These are phyloP conservation scores for Aureobasidium sp. DNA, from an alignment of 2,329 filamentous ascomycete genomes.

Conservation along the genomic window DNA sequence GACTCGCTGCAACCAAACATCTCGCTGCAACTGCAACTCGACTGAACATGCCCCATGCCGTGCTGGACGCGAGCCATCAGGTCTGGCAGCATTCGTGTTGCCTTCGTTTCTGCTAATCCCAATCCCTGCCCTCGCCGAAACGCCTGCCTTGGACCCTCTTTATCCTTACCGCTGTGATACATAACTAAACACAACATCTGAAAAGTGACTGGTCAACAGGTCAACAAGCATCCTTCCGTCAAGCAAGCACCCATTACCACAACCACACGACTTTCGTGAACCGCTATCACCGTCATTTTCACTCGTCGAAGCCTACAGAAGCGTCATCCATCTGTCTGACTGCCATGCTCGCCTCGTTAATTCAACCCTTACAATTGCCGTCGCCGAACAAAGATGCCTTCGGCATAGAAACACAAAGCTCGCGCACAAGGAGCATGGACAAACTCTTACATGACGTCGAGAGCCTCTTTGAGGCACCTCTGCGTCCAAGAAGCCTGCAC, in stretches of 20 bases:
- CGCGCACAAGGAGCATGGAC: conserved; percentile 35
- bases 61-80: conserved; percentile 9
- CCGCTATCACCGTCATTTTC: neutral
- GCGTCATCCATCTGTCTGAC: conserved; percentile 15
- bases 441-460: conserved; percentile 40
- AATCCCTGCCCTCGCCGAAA: neutral
- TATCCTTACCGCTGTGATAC: conserved; percentile 6
- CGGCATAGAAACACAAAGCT: neutral
- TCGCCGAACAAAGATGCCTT: conserved; percentile 12
- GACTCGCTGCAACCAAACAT: conserved; percentile 8
- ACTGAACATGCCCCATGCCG: conserved; percentile 7
- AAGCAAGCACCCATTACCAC: neutral
- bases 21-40: neutral
- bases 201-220: neutral
- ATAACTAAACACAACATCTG: neutral
- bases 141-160: neutral
- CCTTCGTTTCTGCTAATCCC: neutral
- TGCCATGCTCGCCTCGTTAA: conserved; percentile 20
- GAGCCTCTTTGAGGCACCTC: conserved; percentile 37
- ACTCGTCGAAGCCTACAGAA: neutral
- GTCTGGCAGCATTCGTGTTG: conserved; percentile 7
- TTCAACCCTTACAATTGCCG: conserved; percentile 3
- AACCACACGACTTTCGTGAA: neutral
- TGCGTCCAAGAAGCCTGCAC: conserved; percentile 35
- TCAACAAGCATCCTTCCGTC: neutral